Conservation (phyloP, 495 filamentous ascomycete species). For the Parathielavia appendiculata region DNA sequence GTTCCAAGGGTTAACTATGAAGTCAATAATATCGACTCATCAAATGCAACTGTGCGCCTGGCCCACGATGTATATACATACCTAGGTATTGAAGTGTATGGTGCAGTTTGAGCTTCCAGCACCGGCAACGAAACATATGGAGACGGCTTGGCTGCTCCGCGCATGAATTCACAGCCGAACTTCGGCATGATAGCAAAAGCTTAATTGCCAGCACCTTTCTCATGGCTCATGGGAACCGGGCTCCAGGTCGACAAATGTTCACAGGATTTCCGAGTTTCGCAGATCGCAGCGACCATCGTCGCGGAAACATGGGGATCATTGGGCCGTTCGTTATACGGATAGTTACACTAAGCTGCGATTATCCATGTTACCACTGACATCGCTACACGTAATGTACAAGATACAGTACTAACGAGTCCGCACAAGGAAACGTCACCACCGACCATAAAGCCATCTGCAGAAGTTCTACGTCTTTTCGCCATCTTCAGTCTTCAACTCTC, state of each 20-base stretch:
- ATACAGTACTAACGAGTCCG: too few relatives aligned
- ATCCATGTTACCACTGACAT: not conserved
- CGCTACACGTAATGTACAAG: not conserved
- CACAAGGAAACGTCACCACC: not conserved
- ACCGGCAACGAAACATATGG: constrained; percentile 14
- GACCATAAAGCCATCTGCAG: not conserved
- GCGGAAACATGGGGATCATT: constrained; percentile 6
- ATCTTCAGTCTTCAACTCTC: not conserved
- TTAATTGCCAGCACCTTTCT: constrained; percentile 22
- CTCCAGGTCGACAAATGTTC: constrained; percentile 11
- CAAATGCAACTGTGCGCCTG: not conserved
- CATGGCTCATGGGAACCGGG: constrained; percentile 12
- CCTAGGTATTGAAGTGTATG: too few relatives aligned
- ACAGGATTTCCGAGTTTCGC: not conserved
- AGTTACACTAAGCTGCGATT: not conserved
- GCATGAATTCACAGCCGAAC: constrained; percentile 14
- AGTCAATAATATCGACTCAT: not conserved
- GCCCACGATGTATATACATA: too few relatives aligned
- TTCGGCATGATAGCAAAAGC: constrained; percentile 1
- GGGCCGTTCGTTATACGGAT: constrained; percentile 10
- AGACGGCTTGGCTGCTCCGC: not conserved
- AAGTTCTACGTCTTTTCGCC: not conserved
- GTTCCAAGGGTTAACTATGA: not conserved
- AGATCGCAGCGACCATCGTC: constrained; percentile 3
- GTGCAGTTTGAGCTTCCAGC: not conserved